Evolutionary conservation across 495 filamentous ascomycete species (phyloP), one percentile per base, ranked within the genome.

Genomic region (Penicillium arizonense): DNA sequence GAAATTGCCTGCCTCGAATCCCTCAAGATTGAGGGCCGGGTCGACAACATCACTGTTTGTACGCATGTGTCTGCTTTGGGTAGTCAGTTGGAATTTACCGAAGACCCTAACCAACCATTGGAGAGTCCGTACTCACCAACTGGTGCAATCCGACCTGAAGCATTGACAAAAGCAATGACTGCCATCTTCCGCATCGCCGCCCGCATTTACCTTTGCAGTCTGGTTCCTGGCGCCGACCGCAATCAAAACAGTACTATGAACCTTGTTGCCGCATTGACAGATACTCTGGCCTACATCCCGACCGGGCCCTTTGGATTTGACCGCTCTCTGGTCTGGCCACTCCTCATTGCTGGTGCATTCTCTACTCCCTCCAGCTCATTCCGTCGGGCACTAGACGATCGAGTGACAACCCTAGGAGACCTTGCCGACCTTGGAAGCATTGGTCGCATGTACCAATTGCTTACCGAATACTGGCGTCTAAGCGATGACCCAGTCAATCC

Each of bases 1-100:
- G 94, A 98, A 65, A 96, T 97, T 58, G 89, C 93, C 20, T 98
- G 94, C 71, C 78, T 98, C 34, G 94, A 98, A 59, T 87, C 88
- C 3, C 78, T 97, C 52, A 96, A 92, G 78, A 72, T 74, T 28
- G 87, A 91, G 26, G 87, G 87, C 36, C 86, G 91, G 70, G 53
- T 84, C 39, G 87, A 94, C 56, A 85, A 89, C 58, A 82, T 96
- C 53, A 77, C 85, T 37, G 81, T 97, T 37, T 96, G 92, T 77
- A 75, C 82, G 9, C 91, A 96, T 68, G 89, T 97, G 21, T 82
- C 83, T 42, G 78, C 85, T 6, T 83, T 98, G 14, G 93, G 88
- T 33, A 74, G 82, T 55, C 90, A 96, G 67, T 85, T 98, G 55
- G 86, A 87, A 58, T 73, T 85, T 51, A 96, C 89, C 5, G 93